Evolutionary conservation across 139 green algal genomes (phyloP), one percentile per base, ranked within the genome.

Genomic region (Auxenochlorella protothecoides): DNA sequence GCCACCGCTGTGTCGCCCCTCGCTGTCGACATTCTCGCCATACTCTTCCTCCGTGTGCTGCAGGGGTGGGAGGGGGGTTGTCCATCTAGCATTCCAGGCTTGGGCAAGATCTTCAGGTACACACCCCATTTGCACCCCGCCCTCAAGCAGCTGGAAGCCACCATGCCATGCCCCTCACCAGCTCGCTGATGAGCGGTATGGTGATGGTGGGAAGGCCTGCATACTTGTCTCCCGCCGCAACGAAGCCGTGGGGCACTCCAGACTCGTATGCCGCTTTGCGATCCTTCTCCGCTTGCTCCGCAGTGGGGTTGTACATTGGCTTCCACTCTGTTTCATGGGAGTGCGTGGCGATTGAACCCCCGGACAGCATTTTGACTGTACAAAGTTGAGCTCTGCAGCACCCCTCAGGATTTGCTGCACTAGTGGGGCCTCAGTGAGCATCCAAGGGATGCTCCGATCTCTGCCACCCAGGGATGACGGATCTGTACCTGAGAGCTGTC

Each of bases 41-140:
- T 97, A 97, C 79, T 97, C 92, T 5, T 76, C 55, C 5, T 85
- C 74, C 0, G 76, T 77, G 72, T 97, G 92, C 85, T 91, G 87
- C 54, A 55, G 55, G 56, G 66, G 57, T 66, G 54, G 64, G 54
- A 55, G 8, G 7, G 70, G n/a, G n/a, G 14, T 44, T 44, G 27
- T 44, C 27, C 27, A 44, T 44, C 27, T 44, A 44, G 27, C 27
- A 44, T 44, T 44, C 27, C 27, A 44, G 27, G 27, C 27, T 44
- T 44, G 27, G 27, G 27, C 27, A 44, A 44, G 27, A 44, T 44
- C 27, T 44, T 44, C 27, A 44, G 27, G 27, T 44, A 44, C 27
- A 44, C 27, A 44, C 27, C 27, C 27, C 27, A 44, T 44, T 1
- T 44, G 27, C 27, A 44, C 27, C 27, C 27, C 27, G 27, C 27